Conservation (phyloP, 768 basidiomycete species). For the Collybia sordida region DNA sequence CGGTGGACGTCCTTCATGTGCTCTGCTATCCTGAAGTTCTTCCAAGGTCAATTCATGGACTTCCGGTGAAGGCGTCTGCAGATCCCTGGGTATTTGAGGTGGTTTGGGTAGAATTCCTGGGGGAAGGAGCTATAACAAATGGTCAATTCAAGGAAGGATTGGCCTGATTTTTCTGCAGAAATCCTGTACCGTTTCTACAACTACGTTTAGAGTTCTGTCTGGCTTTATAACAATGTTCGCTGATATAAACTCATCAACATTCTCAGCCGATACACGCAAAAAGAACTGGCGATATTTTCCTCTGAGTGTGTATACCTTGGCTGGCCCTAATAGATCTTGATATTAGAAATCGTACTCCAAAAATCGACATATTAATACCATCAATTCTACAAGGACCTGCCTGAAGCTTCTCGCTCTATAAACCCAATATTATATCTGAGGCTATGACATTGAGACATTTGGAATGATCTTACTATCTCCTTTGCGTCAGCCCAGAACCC, state of each 20-base stretch:
- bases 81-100: slow-evolving; percentile 30
- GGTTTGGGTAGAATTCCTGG: slow-evolving; percentile 30
- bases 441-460: neutral
- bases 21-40: neutral
- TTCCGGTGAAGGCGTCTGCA: slow-evolving; percentile 15
- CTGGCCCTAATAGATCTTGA: slow-evolving; percentile 48
- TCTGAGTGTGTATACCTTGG: slow-evolving; percentile 63
- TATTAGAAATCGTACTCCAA: slow-evolving; percentile 3
- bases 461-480: slow-evolving; percentile 45
- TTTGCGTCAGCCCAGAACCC: slow-evolving; percentile 74
- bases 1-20: neutral
- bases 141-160: slow-evolving; percentile 3
- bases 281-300: slow-evolving; percentile 72
- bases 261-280: slow-evolving; percentile 56
- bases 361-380: slow-evolving; percentile 37
- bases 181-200: slow-evolving; percentile 56
- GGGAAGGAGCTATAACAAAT: slow-evolving; percentile 27
- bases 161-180: neutral
- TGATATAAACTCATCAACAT: slow-evolving; percentile 47
- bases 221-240: slow-evolving; percentile 57
- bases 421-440: neutral
- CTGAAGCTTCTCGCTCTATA: slow-evolving; percentile 54
- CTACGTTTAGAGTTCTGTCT: slow-evolving; percentile 54
- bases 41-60: neutral
- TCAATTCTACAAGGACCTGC: slow-evolving; percentile 65